Evolutionary conservation across 2,329 filamentous ascomycete species (phyloP).

Genomic region (Lachnellula occidentalis): DNA sequence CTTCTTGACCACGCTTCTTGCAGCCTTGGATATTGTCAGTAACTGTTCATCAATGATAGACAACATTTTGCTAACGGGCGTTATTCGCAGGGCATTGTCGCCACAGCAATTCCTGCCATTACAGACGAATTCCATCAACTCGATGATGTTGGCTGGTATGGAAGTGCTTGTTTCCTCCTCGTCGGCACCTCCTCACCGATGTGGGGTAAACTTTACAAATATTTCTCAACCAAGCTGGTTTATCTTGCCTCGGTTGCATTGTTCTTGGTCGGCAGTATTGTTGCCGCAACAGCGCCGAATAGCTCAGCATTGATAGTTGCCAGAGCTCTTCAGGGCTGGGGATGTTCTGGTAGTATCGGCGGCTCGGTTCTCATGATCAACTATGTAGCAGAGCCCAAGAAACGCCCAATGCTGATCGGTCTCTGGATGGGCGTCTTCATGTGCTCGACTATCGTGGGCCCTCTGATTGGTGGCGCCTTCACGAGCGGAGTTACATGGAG

Average conservation of each 20-base stretch:
- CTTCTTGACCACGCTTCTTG: conserved; percentile 1
- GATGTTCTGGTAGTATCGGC: conserved; percentile 22
- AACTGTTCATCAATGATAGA: neutral
- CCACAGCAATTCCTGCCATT: conserved; percentile 6
- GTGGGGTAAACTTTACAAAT: conserved; percentile 24
- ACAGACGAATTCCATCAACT: conserved; percentile 6
- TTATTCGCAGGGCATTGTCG: neutral
- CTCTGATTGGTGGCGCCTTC: conserved; percentile 30
- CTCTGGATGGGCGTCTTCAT: conserved; percentile 18
- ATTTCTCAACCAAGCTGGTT: conserved; percentile 18
- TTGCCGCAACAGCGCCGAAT: conserved; percentile 25
- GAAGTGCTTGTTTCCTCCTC: conserved; percentile 26
- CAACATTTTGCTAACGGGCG: neutral
- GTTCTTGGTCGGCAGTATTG: conserved; percentile 27
- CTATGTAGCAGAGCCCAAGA: conserved; percentile 25
- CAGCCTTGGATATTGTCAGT: conserved; percentile 1
- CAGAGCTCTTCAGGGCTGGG: conserved; percentile 26
- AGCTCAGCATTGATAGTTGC: conserved; percentile 27
- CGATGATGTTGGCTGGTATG: conserved; percentile 39
- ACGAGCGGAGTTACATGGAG: conserved; percentile 31
- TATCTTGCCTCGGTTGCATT: conserved; percentile 21
- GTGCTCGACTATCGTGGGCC: conserved; percentile 21
- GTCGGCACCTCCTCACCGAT: conserved; percentile 10
- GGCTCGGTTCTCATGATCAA: conserved; percentile 39
- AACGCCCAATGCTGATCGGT: conserved; percentile 28